phyloP scores from a whole-genome alignment of 768 basidiomycete species.

The Kwoniella dejecticola region DNA sequence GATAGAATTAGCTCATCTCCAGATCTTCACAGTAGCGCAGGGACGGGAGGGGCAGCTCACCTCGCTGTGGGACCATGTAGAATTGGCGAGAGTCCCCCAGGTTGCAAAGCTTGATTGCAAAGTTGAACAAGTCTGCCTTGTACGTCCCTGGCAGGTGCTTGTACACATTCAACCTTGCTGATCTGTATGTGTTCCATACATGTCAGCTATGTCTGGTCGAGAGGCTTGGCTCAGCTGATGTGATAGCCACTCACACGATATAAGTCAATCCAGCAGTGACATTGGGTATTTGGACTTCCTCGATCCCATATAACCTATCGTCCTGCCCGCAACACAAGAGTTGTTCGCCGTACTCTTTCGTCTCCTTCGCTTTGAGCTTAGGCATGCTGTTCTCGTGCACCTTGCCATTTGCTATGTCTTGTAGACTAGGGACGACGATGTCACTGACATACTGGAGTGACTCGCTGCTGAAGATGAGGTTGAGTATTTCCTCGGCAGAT shows the following conservation, averaged over 20 bases:
- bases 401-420: conserved; percentile 16
- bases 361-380: conserved; percentile 23
- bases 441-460: conserved; percentile 5
- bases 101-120: conserved; percentile 25
- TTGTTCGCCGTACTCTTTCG: conserved; percentile 18
- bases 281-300: conserved; percentile 12
- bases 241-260: conserved; percentile 29
- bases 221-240: not conserved
- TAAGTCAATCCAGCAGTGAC: conserved; percentile 39
- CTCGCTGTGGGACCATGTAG: conserved; percentile 21
- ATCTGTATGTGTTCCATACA: not conserved
- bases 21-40: too few relatives aligned
- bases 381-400: not conserved
- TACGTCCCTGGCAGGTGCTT: conserved; percentile 2
- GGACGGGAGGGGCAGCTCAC: conserved; percentile 20
- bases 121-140: conserved; percentile 17
- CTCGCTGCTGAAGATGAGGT: conserved; percentile 7
- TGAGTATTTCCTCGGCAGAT: conserved; percentile 13
- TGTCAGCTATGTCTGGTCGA: conserved; percentile 4
- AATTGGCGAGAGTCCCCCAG: conserved; percentile 28
- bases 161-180: conserved; percentile 20
- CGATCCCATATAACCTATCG: conserved; percentile 12
- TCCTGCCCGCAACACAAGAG: conserved; percentile 17
- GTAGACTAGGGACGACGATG: conserved; percentile 16
- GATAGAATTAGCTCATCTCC: not conserved